Conservation (phyloP, 2,329 filamentous ascomycete species). For the Colletotrichum cereale region DNA sequence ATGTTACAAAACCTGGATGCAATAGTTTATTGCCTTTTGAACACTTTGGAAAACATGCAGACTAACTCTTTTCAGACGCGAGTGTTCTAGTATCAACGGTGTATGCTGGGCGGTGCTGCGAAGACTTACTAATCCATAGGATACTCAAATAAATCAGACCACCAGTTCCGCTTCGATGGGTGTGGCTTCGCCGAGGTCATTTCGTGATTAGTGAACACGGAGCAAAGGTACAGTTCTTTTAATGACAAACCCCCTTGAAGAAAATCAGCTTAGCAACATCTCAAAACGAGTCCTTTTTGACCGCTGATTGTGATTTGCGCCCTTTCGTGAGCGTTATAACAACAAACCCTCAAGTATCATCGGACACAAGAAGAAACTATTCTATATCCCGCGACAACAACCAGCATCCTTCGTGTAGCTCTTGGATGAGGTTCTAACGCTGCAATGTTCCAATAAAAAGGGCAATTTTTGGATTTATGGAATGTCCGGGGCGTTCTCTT, state of each 20-base stretch:
- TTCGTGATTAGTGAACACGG: not conserved
- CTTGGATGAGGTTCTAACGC: not conserved
- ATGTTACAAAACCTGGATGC: not conserved
- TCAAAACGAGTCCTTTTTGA: not conserved
- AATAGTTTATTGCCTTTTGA: not conserved
- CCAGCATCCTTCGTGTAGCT: not conserved
- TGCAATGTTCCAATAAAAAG: not conserved
- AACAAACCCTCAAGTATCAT: not conserved
- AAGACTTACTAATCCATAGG: not conserved
- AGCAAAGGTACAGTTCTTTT: not conserved
- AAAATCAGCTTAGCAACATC: too few relatives aligned
- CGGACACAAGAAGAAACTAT: not conserved
- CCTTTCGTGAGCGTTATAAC: not conserved
- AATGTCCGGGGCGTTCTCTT: not conserved
- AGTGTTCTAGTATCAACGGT: not conserved
- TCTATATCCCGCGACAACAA: not conserved
- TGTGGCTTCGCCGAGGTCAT: not conserved
- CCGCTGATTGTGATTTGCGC: not conserved
- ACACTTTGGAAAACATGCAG: not conserved
- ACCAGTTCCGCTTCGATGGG: not conserved
- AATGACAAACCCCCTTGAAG: not conserved
- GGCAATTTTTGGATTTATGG: not conserved
- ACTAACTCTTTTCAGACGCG: not conserved
- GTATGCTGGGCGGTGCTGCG: not conserved
- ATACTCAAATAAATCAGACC: not conserved